phyloP scores from a whole-genome alignment of 2,329 filamentous ascomycete species.

The Verticillium zaregamsianum region DNA sequence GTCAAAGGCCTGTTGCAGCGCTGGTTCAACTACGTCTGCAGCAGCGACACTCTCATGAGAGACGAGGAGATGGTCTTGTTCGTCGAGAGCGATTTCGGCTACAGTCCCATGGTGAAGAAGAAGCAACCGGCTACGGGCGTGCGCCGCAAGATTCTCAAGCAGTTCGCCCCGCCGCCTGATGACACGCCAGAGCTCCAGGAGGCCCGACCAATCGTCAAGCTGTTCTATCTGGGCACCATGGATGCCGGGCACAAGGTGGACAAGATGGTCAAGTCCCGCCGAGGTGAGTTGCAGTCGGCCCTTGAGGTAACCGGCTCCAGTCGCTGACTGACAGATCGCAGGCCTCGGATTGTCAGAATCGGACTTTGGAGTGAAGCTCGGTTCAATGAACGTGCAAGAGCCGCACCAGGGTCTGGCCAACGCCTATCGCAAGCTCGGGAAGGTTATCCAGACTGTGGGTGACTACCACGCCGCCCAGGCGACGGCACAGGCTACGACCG shows the following conservation, averaged over 20 bases:
- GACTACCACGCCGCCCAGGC: constrained; percentile 96
- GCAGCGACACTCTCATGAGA: constrained; percentile 85
- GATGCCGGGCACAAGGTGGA: constrained; percentile 97
- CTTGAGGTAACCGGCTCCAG: background rate
- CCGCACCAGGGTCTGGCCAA: constrained; percentile 82
- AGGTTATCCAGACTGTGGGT: constrained; percentile 86
- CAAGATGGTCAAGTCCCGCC: constrained; percentile 82
- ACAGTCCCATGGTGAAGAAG: constrained; percentile 90
- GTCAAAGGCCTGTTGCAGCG: constrained; percentile 88
- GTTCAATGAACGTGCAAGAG: constrained; percentile 83
- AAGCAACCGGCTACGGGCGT: constrained; percentile 97
- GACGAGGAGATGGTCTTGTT: constrained; percentile 98
- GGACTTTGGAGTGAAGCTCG: constrained; percentile 88
- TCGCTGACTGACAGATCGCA: constrained; percentile 33
- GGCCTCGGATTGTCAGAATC: constrained; percentile 88
- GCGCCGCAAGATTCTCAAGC: constrained; percentile 91
- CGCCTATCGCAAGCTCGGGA: constrained; percentile 92
- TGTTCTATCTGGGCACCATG: constrained; percentile 94
- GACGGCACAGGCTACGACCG: constrained; percentile 90
- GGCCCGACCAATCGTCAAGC: constrained; percentile 85
- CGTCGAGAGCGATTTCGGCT: constrained; percentile 98
- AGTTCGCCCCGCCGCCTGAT: constrained; percentile 95
- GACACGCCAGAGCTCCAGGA: constrained; percentile 93
- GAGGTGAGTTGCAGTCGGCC: constrained; percentile 57
- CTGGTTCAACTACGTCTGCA: constrained; percentile 92